phyloP scores from a whole-genome alignment of 345 rosid species.

The Combretum micranthum region DNA sequence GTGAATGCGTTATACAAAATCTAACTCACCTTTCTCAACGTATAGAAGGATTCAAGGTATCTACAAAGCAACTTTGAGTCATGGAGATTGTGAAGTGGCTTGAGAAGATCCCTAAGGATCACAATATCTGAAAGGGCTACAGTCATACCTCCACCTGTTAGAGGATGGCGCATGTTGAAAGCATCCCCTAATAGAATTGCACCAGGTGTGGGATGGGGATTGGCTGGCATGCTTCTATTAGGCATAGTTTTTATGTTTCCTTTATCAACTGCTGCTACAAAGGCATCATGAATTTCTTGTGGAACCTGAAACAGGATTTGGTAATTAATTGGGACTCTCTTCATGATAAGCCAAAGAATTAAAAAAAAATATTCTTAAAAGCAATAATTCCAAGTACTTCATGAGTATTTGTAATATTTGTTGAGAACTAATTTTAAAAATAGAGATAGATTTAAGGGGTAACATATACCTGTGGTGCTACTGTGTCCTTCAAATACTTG shows the following conservation, averaged over 20 bases:
- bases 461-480: not conserved
- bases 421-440: no score
- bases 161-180: slow-evolving; percentile 18
- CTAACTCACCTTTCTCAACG: no score
- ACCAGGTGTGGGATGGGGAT: slow-evolving; percentile 15
- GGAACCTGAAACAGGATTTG: slow-evolving; percentile 7
- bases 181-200: slow-evolving; percentile 17
- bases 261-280: slow-evolving; percentile 11
- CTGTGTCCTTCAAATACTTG: slow-evolving; percentile 8
- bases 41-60: not conserved
- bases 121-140: slow-evolving; percentile 17
- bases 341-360: not conserved
- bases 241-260: slow-evolving; percentile 18
- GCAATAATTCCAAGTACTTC: no score
- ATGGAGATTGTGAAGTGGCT: slow-evolving; percentile 9
- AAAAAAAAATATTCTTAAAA: no score
- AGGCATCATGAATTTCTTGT: slow-evolving; percentile 8
- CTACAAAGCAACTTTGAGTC: slow-evolving; percentile 10
- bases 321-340: not conserved
- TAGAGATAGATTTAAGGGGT: not conserved
- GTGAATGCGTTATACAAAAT: no score
- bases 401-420: no score
- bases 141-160: slow-evolving; percentile 23
- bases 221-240: slow-evolving; percentile 17
- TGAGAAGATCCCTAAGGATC: slow-evolving; percentile 10